These are phyloP conservation scores for Byssothecium circinans DNA, from an alignment of 2,329 filamentous ascomycete species.

Conservation along the genomic window DNA sequence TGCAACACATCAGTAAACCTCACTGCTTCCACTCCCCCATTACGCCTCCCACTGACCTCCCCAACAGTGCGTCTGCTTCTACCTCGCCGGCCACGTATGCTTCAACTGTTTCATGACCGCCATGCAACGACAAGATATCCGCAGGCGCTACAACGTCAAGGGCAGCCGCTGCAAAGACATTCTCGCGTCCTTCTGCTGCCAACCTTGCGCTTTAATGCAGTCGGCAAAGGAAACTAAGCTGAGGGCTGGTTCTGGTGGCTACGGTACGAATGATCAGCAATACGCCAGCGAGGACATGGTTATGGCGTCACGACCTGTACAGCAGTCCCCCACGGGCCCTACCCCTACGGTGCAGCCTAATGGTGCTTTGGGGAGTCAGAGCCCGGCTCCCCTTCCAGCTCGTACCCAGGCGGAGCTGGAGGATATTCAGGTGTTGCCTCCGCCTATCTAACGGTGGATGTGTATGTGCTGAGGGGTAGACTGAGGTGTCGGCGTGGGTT, in stretches of 20 bases:
- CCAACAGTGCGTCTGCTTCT: slow-evolving; percentile 26
- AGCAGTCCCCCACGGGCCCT: background rate
- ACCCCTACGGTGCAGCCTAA: too few species aligned
- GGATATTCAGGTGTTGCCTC: too few species aligned
- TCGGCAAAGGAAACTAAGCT: slow-evolving; percentile 13
- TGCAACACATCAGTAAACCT: slow-evolving; percentile 34
- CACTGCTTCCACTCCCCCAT: background rate
- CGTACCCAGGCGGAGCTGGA: too few species aligned
- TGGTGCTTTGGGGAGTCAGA: too few species aligned
- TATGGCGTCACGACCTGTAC: slow-evolving; percentile 1
- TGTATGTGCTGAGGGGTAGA: too few species aligned
- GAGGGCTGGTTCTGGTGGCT: background rate
- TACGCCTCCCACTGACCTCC: background rate
- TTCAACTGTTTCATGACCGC: slow-evolving; percentile 18
- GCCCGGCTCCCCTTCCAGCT: too few species aligned
- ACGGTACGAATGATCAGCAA: slow-evolving; percentile 10
- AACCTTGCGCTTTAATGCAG: slow-evolving; percentile 27
- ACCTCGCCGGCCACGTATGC: slow-evolving; percentile 18
- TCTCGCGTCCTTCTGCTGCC: slow-evolving; percentile 26
- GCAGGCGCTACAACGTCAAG: slow-evolving; percentile 25
- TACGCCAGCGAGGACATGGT: slow-evolving; percentile 12
- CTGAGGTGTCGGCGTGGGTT: too few species aligned
- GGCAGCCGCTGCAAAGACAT: slow-evolving; percentile 24
- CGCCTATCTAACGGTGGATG: too few species aligned
- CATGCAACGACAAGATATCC: slow-evolving; percentile 28